Base-by-base conservation (phyloP, 768 basidiomycete genomes). In the Mycena polygramma region DNA sequence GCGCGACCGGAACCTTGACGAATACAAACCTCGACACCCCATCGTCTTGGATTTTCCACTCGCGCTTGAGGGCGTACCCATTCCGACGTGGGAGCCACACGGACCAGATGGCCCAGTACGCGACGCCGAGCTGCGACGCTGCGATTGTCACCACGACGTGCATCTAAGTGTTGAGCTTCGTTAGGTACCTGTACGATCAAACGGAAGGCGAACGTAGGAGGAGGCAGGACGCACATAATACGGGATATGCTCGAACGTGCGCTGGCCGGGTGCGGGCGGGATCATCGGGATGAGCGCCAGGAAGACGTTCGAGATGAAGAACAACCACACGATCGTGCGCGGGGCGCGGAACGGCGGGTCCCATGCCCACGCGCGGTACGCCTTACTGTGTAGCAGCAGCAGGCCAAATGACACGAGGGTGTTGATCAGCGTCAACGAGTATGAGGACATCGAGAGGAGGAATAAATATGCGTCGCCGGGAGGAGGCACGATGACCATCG, bases 401-500 rank as follows among this genome's bases (percentile, higher is more conserved):
- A 75, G 62, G 9, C 74, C 69, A 45, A 69, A 52, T 4, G 73
- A 71, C 45, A 73, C 69, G 39, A 63, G 48, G 8, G 70, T 71
- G 58, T 73, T 71, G 60, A 75, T 65, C 15, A 75, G 62, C 4
- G 72, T 59, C 37, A 68, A 65, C 13, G 64, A 65, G 61, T 75
- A 73, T 1, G 80, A 76, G 8, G 79, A 77, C 39, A 81, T 37
- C 58, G 54, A 41, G 74, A 90, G 79, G 48, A 89, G 83, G 77
- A 93, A 90, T 63, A 85, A 84, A 75, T 90, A 93, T 0, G 90
- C 90, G 69, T 92, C 91, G 10, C 91, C 91, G 0, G 90, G 85
- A 0, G 92, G 92, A 0, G 83, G 77, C 15, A 77, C 77, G 63
- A 84, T 79, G 24, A 84, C 80, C 49, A 83, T 77, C 43, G 82